Base-by-base conservation (phyloP, 192 early-diverging fungal species). In the Backusella macrospora region DNA sequence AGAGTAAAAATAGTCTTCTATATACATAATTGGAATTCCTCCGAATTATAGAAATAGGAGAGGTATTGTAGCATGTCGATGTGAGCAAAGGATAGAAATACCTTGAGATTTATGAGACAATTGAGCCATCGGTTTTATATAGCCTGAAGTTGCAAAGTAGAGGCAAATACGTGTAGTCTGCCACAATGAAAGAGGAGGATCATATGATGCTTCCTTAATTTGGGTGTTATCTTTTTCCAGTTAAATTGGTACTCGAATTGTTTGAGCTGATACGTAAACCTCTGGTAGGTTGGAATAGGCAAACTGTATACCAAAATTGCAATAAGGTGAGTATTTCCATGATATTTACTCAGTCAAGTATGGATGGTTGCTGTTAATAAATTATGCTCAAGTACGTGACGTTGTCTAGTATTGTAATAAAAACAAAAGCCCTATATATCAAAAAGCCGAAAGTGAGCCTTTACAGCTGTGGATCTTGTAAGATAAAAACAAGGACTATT, bases 401-500 rank as follows among this genome's bases (percentile, higher is more conserved):
- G 52, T 55, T 55, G 7, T 6, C 16, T 18, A 21, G 16, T 15
- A 18, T 15, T 55, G n/a, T 18, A 55, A n/a, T 12, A 1, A 18
- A 55, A 6, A 18, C 10, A 21, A 18, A 55, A 55, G 10, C 52
- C 52, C 6, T n/a, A 55, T 3, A 55, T 55, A 55, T 18, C 52
- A 1, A 21, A 55, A 55, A 55, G 52, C 29, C 29, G 2, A 34
- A 34, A 2, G 29, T 2, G 29, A 34, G 29, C 29, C 29, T 34
- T 3, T 16, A 0, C 5, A 42, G 23, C 8, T 42, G 10, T 0
- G 39, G 34, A 18, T 38, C 37, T 12, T 37, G 18, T 6, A 44
- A 18, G 1, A 77, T 55, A 7, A 34, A 23, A 47, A 65, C 4
- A 80, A 48, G 1, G 72, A 52, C 0, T 69, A 73, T 46, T 78